Evolutionary conservation across 371 early-diverging fungal species (phyloP).

Genomic region (Mortierella sp.): DNA sequence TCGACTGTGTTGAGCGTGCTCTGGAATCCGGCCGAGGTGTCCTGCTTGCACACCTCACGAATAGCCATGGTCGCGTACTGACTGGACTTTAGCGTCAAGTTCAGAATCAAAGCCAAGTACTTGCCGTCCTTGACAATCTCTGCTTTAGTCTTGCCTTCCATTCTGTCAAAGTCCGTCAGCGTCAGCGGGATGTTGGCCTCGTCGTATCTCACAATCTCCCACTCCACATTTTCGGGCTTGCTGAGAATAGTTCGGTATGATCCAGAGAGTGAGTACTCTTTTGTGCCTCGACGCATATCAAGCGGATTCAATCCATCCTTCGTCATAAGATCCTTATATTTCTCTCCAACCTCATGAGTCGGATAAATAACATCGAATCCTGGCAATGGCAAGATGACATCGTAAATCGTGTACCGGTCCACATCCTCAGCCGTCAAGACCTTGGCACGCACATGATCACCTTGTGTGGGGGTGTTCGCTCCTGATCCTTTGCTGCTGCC

Average conservation of each 20-base stretch:
- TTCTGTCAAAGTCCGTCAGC: conserved; percentile 76
- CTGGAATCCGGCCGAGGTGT: conserved; percentile 76
- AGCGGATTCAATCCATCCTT: conserved; percentile 71
- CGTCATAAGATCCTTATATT: conserved; percentile 80
- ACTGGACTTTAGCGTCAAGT: conserved; percentile 83
- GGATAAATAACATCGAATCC: conserved; percentile 88
- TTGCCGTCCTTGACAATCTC: conserved; percentile 58
- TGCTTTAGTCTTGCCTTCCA: conserved; percentile 32
- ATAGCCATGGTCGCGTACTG: conserved; percentile 98
- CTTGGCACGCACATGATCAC: conserved; percentile 40
- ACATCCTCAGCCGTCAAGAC: conserved; percentile 78
- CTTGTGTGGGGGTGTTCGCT: conserved; percentile 6
- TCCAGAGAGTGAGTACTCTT: conserved; percentile 75
- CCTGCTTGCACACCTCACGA: conserved; percentile 89
- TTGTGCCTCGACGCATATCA: conserved; percentile 55
- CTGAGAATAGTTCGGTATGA: conserved; percentile 80
- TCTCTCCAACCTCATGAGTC: conserved; percentile 70
- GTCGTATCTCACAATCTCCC: conserved; percentile 71
- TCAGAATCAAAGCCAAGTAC: conserved; percentile 77
- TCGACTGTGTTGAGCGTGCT: conserved; percentile 48
- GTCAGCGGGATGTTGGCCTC: conserved; percentile 71
- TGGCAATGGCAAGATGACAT: conserved; percentile 94
- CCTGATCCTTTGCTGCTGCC: conserved; percentile 17
- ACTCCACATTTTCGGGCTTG: conserved; percentile 60
- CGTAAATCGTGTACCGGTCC: conserved; percentile 76